Base-by-base conservation (phyloP, 441 rosid genomes). In the Populus hybrid region DNA sequence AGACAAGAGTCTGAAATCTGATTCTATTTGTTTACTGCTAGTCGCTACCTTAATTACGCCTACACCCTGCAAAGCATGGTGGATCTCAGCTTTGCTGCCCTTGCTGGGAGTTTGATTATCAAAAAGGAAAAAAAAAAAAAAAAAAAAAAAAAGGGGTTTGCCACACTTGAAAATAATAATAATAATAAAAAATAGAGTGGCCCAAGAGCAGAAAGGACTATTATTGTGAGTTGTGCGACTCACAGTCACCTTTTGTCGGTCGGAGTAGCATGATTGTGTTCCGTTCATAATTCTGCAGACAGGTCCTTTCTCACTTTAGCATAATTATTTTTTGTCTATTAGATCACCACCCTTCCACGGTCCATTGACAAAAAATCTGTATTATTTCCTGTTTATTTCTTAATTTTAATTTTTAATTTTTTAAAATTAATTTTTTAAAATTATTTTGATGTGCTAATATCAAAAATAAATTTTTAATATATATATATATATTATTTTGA, bases 251-350 rank as follows among this genome's bases (percentile, higher is more conserved):
- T 35, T 35, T 35, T 35, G 38, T 35, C 38, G 57, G 57, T 50
- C 57, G 57, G 18, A 50, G 57, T 16, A 35, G 6, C 38, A 35
- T 35, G 38, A 61, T 24, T 24, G 1, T 46, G 71, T 78, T 70
- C 38, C 38, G 38, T 35, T 50, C 16, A n/a, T 38, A 14, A 12
- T 38, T 42, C 7, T 77, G 71, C 70, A 28, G 76, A 79, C 84
- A n/a, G 34, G 50, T 70, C 63, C 6, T 69, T 65, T 32, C 66
- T 68, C 64, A 26, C 19, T 71, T 64, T n/a, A 35, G 63, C 24
- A 9, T 38, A 53, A 21, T 32, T 42, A 9, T 81, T 82, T 46
- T 14, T 14, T 50, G 57, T 50, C 57, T 14, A 19, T 0, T 14
- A 1, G 57, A 50, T 7, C 57, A 38, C 46, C 46, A 50, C 57